phyloP scores from a whole-genome alignment of 1,284 basidiomycete genomes.

The Marasmius oreades region DNA sequence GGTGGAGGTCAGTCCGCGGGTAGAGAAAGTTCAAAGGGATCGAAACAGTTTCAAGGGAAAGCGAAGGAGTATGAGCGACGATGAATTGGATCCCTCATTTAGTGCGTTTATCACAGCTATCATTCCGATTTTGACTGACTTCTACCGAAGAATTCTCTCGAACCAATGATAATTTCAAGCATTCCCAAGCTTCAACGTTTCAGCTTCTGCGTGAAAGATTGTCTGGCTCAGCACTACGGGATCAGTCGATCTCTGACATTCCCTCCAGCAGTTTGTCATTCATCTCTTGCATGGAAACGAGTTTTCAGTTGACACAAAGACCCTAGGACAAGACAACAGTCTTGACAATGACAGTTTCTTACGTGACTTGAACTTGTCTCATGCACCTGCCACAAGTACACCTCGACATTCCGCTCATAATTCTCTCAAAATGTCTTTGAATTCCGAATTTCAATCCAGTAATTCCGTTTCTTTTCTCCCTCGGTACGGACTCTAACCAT shows the following conservation, averaged over 20 bases:
- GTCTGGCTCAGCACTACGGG: slow-evolving; percentile 32
- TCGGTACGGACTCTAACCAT: background rate
- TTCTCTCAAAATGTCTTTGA: slow-evolving; percentile 54
- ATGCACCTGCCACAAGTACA: slow-evolving; percentile 47
- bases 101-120: slow-evolving; percentile 38
- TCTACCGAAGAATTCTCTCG: background rate
- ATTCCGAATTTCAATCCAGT: slow-evolving; percentile 58
- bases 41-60: slow-evolving; percentile 47
- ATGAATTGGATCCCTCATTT: slow-evolving; percentile 52
- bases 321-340: slow-evolving; percentile 23
- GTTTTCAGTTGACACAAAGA: background rate
- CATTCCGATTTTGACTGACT: slow-evolving; percentile 7
- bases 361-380: slow-evolving; percentile 34
- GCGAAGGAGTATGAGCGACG: slow-evolving; percentile 61
- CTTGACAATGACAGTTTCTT: slow-evolving; percentile 37
- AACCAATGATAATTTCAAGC: background rate
- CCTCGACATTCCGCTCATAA: slow-evolving; percentile 51
- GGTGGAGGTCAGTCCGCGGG: slow-evolving; percentile 51
- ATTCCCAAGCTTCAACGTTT: slow-evolving; percentile 44
- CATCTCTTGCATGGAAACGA: background rate
- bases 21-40: slow-evolving; percentile 35
- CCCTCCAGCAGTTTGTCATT: slow-evolving; percentile 26
- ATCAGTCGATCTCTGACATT: slow-evolving; percentile 13
- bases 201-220: slow-evolving; percentile 48
- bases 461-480: slow-evolving; percentile 22